Base-by-base conservation (phyloP, 139 green algal genomes). In the Spirogloea muscicola region DNA sequence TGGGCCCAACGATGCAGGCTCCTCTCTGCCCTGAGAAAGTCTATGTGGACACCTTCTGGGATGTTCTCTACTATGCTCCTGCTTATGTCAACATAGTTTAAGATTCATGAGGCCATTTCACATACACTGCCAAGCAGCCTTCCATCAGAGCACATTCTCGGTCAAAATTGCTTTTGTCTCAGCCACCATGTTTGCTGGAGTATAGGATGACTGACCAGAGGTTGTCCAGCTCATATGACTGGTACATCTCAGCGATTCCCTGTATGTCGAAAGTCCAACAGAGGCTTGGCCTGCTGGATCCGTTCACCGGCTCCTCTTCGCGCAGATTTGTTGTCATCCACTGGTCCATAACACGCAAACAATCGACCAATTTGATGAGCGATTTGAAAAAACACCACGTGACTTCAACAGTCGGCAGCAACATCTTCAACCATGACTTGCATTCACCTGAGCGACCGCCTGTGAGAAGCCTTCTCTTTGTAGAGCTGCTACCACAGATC, bases 241-340 rank as follows among this genome's bases (percentile, higher is more conserved):
- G 81, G 82, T 93, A 96, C 91, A 97, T 92, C 29, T 91, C 70
- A 9, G 69, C 49, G 29, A 97, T 94, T 55, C 92, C 90, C 0
- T 85, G 58, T 33, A 98, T 81, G 84, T 98, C 89, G 65, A 97
- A 95, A 0, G 37, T 76, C 93, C 93, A 98, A 13, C 13, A 39
- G 46, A 33, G 91, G 74, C 25, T 63, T n/a, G n/a, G 37, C 38
- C 80, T 52, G 43, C 42, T 72, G 21, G 38, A 9, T 58, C 27
- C 3, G 36, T 76, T 58, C 31, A 67, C 37, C 10, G 68, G 10
- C 0, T 86, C n/a, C 16, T 10, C 31, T 64, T 10, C 86, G 40
- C 76, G 67, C 66, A 97, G 82, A 80, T 96, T 97, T 69, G 91
- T 96, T 25, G 87, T 77, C 79, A 82, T 77, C 79, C 79, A 85